phyloP scores from a whole-genome alignment of 495 filamentous ascomycete genomes.

The Tricharina praecox region DNA sequence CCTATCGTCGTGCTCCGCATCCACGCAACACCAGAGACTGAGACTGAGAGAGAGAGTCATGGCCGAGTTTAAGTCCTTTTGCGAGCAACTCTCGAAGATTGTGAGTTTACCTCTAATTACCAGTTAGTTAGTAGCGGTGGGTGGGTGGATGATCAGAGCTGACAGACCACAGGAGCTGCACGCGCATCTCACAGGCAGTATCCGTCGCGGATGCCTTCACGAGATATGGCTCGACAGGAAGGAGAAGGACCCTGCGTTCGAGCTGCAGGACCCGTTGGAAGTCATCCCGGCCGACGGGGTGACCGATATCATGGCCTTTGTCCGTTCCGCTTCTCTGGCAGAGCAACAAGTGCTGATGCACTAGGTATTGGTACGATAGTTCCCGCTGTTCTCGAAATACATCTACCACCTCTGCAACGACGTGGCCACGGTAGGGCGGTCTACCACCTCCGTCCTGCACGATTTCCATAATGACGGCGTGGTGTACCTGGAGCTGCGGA shows the following conservation, averaged over 20 bases:
- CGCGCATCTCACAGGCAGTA: slow-evolving; percentile 68
- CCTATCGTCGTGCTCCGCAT: no score
- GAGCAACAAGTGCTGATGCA: no score
- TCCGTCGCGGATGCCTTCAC: slow-evolving; percentile 56
- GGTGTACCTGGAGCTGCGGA: slow-evolving; percentile 64
- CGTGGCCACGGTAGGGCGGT: slow-evolving; percentile 37
- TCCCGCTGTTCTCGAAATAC: slow-evolving; percentile 59
- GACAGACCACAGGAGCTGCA: slow-evolving; percentile 61
- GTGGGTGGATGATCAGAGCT: no score
- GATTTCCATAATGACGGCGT: slow-evolving; percentile 59
- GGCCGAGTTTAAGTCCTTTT: no score
- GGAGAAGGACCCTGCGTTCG: slow-evolving; percentile 31
- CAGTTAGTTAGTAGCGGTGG: no score
- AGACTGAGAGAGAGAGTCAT: no score
- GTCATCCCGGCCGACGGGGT: slow-evolving; percentile 57
- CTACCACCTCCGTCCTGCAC: slow-evolving; percentile 50
- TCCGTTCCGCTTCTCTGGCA: no score
- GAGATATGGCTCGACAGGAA: slow-evolving; percentile 53
- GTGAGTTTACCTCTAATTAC: no score
- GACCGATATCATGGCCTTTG: slow-evolving; percentile 53
- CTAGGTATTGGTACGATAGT: no score
- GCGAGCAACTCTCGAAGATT: no score
- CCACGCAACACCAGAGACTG: no score
- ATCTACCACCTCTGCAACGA: slow-evolving; percentile 59
- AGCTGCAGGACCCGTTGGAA: slow-evolving; percentile 48